Percentiles rank a stretch among this genome's conserved stretches.
Evolutionary conservation across 139 green algal species (phyloP).

Genomic region (Zygnema cylindricum): DNA sequence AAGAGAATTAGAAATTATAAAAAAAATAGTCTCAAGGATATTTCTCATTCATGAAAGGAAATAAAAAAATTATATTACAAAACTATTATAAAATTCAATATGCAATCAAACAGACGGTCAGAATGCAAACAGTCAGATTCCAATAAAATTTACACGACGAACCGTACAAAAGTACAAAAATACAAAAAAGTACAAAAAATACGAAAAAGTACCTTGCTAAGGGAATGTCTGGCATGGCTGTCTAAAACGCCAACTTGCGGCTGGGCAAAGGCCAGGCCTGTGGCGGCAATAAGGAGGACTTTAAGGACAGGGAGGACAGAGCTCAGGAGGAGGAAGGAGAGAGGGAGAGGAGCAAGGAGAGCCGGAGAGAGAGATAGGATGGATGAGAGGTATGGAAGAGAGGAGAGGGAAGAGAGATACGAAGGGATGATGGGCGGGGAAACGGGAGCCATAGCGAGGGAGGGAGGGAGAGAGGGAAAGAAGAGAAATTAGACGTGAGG

Average conservation of each 20-base stretch:
- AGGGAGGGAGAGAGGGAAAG: too few relatives aligned
- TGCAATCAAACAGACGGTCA: neutral
- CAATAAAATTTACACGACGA: neutral
- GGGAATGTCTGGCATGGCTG: slow-evolving; percentile 6
- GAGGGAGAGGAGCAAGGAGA: neutral
- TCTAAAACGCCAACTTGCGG: slow-evolving; percentile 26
- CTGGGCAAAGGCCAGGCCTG: slow-evolving; percentile 27
- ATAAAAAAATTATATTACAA: neutral
- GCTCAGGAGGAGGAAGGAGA: slow-evolving; percentile 34
- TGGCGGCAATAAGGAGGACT: slow-evolving; percentile 42
- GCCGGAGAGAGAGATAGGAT: neutral
- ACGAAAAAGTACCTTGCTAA: slow-evolving; percentile 46
- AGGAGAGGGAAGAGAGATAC: neutral
- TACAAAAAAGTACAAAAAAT: too few relatives aligned
- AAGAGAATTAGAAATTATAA: too few relatives aligned
- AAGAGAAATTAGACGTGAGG: too few relatives aligned
- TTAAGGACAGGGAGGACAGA: slow-evolving; percentile 49
- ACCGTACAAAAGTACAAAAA: too few relatives aligned
- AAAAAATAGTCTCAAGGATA: neutral
- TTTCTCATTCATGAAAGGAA: neutral
- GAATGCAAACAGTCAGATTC: neutral
- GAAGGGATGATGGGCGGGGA: too few relatives aligned
- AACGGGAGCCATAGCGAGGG: neutral
- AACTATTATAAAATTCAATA: neutral
- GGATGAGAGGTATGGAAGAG: neutral